These are phyloP conservation scores for Claviceps cyperi DNA, from an alignment of 2,329 filamentous ascomycete species.

Conservation along the genomic window DNA sequence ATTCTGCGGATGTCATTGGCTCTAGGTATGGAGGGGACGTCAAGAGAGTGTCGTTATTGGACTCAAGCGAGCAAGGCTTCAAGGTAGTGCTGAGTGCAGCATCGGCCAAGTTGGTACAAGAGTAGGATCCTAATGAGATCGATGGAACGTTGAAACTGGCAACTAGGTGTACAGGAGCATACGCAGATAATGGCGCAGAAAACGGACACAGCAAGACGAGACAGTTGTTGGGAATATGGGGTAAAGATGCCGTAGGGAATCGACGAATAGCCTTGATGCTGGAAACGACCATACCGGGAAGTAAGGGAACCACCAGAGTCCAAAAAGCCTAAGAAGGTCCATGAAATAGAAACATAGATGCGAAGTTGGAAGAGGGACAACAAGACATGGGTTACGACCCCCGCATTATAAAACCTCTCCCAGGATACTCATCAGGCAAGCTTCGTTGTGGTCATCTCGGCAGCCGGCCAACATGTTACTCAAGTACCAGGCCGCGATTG, in stretches of 20 bases:
- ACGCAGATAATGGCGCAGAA: neutral
- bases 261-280: neutral
- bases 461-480: neutral
- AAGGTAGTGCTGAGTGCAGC: neutral
- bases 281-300: neutral
- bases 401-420: slow-evolving; percentile 1
- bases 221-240: neutral
- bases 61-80: neutral
- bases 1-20: slow-evolving; percentile 32
- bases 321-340: neutral
- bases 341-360: slow-evolving; percentile 1
- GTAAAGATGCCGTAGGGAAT: neutral
- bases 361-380: neutral
- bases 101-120: neutral
- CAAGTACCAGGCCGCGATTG: neutral
- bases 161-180: neutral
- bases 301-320: neutral
- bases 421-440: neutral
- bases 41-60: neutral
- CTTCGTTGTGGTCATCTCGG: neutral
- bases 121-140: neutral
- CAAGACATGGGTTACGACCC: neutral
- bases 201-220: neutral
- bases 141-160: neutral
- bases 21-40: neutral